phyloP scores from a whole-genome alignment of 1,284 basidiomycete species.

The Cryptococcus hybrid region DNA sequence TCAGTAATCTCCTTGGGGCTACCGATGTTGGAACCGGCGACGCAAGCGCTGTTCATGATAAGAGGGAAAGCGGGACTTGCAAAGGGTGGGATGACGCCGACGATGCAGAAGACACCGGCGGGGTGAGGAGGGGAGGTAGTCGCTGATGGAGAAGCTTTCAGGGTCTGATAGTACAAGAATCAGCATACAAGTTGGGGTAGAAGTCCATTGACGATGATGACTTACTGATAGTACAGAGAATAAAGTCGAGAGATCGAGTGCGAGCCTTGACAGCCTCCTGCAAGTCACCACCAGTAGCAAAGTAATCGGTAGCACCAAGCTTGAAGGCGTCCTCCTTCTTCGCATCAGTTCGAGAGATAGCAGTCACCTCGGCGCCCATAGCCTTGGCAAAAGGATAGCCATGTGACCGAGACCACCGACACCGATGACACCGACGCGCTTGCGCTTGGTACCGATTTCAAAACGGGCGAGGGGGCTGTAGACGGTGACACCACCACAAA shows the following conservation, averaged over 20 bases:
- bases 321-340: constrained; percentile 62
- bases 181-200: background rate
- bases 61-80: constrained; percentile 25
- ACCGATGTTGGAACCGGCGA: constrained; percentile 50
- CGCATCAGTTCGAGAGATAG: constrained; percentile 57
- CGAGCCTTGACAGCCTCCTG: constrained; percentile 50
- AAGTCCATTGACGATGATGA: background rate
- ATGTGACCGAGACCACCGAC: constrained; percentile 61
- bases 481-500: constrained; percentile 64
- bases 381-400: constrained; percentile 58
- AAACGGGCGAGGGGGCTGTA: constrained; percentile 62
- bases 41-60: constrained; percentile 36
- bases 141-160: constrained; percentile 43
- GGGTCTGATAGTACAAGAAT: constrained; percentile 21
- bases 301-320: constrained; percentile 58
- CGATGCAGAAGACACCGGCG: constrained; percentile 47
- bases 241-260: constrained; percentile 58
- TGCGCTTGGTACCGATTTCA: constrained; percentile 59
- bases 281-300: constrained; percentile 50
- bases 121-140: constrained; percentile 50
- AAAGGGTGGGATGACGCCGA: constrained; percentile 44
- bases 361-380: constrained; percentile 60
- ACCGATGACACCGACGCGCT: constrained; percentile 63
- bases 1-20: constrained; percentile 47
- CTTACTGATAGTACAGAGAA: constrained; percentile 56